Conservation (phyloP, 768 basidiomycete species). For the Amanita muscaria region DNA sequence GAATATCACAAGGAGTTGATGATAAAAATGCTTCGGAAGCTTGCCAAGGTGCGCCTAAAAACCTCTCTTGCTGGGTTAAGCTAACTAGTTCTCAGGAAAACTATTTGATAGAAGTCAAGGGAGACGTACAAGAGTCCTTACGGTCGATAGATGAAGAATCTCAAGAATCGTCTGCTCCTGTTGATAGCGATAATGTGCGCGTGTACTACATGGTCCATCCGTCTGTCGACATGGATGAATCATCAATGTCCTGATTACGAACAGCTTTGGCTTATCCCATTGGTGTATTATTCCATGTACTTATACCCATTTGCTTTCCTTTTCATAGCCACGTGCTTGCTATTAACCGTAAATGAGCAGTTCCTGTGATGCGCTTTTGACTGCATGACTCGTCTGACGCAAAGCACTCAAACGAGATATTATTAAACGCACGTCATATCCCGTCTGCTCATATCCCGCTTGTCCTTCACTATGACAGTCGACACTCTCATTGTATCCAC, state of each 20-base stretch:
- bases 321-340: background rate
- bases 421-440: background rate
- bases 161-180: slow-evolving; percentile 38
- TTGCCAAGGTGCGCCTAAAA: slow-evolving; percentile 68
- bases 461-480: slow-evolving; percentile 11
- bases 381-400: background rate
- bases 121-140: slow-evolving; percentile 76
- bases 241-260: slow-evolving; percentile 22
- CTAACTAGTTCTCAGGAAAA: slow-evolving; percentile 48
- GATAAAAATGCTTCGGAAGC: slow-evolving; percentile 77
- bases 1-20: slow-evolving; percentile 89
- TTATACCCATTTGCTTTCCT: background rate
- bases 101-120: slow-evolving; percentile 75
- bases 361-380: slow-evolving; percentile 3
- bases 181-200: slow-evolving; percentile 50
- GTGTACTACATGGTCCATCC: slow-evolving; percentile 90
- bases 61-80: background rate
- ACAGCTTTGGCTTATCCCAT: background rate
- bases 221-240: slow-evolving; percentile 65
- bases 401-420: background rate
- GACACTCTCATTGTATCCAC: slow-evolving; percentile 43
- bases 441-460: background rate
- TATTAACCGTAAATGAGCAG: slow-evolving; percentile 1
- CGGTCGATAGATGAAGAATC: slow-evolving; percentile 57
- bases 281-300: background rate